Conservation (phyloP, 495 filamentous ascomycete species). For the Aspergillus taichungensis region DNA sequence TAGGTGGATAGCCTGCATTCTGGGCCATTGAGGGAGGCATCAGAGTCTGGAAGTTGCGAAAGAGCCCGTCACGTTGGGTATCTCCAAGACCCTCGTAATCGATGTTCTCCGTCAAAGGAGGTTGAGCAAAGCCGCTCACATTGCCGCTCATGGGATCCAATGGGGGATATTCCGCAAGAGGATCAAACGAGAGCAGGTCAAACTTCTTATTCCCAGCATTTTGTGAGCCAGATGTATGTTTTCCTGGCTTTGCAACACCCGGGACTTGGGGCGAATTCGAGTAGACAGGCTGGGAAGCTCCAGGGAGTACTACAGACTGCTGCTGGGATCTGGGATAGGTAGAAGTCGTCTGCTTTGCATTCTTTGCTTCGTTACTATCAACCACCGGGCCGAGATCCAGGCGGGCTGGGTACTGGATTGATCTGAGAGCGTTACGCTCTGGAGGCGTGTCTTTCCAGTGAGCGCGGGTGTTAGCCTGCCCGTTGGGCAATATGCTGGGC, state of each 20-base stretch:
- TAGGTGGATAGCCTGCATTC: constrained; percentile 4
- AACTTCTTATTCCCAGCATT: constrained; percentile 7
- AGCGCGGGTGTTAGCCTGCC: constrained; percentile 10
- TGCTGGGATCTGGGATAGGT: constrained; percentile 5
- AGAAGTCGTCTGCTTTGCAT: constrained; percentile 9
- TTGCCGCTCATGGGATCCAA: constrained; percentile 7
- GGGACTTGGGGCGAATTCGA: constrained; percentile 4
- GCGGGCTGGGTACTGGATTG: constrained; percentile 16
- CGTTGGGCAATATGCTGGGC: constrained; percentile 17
- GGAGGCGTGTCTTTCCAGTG: constrained; percentile 11
- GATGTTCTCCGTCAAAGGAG: constrained; percentile 2
- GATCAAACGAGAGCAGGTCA: constrained; percentile 15
- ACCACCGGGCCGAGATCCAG: constrained; percentile 5
- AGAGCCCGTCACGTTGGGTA: constrained; percentile 8
- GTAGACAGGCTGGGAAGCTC: constrained; percentile 4
- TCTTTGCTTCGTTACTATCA: constrained; percentile 4
- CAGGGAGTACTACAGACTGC: not conserved
- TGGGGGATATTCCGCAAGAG: constrained; percentile 9
- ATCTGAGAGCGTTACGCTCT: constrained; percentile 8
- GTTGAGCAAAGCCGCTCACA: constrained; percentile 2
- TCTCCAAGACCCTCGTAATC: constrained; percentile 3
- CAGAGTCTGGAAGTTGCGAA: constrained; percentile 14
- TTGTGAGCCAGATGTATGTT: constrained; percentile 2
- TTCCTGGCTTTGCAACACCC: constrained; percentile 6
- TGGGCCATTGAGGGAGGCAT: constrained; percentile 6